Conservation (phyloP, 179 eudicot species). For the Drosera spatulata region DNA sequence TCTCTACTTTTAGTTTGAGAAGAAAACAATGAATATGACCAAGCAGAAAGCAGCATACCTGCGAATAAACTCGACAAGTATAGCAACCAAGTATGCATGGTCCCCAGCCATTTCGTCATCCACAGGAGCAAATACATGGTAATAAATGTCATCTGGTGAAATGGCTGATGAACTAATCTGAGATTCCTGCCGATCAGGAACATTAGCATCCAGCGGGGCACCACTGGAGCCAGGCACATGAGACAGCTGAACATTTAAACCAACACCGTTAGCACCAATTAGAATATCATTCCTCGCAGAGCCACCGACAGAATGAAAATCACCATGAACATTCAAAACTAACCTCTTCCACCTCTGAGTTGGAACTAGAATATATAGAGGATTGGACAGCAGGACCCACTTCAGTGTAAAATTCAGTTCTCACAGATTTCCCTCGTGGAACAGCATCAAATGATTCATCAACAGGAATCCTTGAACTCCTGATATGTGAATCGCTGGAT, state of each 20-base stretch:
- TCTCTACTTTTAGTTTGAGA: too few species aligned
- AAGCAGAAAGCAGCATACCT: slow-evolving; percentile 30
- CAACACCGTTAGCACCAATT: slow-evolving; percentile 20
- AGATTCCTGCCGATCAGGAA: slow-evolving; percentile 43
- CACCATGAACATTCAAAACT: slow-evolving; percentile 8
- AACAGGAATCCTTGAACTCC: slow-evolving; percentile 16
- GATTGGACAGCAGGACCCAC: slow-evolving; percentile 19
- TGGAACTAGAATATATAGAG: slow-evolving; percentile 31
- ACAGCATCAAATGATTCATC: slow-evolving; percentile 29
- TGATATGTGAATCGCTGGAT: slow-evolving; percentile 28
- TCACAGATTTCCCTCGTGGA: slow-evolving; percentile 31
- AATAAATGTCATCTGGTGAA: slow-evolving; percentile 75
- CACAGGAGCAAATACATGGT: slow-evolving; percentile 62
- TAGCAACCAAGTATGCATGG: slow-evolving; percentile 63
- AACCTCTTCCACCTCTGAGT: slow-evolving; percentile 47
- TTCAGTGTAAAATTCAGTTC: slow-evolving; percentile 20
- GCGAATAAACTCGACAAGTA: slow-evolving; percentile 75
- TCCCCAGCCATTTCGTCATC: slow-evolving; percentile 88
- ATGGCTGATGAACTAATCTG: slow-evolving; percentile 70
- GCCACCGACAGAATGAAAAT: slow-evolving; percentile 13
- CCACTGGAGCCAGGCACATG: slow-evolving; percentile 32
- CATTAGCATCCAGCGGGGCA: slow-evolving; percentile 27
- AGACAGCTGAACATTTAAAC: slow-evolving; percentile 21
- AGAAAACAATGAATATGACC: neutral
- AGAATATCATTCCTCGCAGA: slow-evolving; percentile 6